Base-by-base conservation (phyloP, 345 rosid genomes). In the Populus euphratica region DNA sequence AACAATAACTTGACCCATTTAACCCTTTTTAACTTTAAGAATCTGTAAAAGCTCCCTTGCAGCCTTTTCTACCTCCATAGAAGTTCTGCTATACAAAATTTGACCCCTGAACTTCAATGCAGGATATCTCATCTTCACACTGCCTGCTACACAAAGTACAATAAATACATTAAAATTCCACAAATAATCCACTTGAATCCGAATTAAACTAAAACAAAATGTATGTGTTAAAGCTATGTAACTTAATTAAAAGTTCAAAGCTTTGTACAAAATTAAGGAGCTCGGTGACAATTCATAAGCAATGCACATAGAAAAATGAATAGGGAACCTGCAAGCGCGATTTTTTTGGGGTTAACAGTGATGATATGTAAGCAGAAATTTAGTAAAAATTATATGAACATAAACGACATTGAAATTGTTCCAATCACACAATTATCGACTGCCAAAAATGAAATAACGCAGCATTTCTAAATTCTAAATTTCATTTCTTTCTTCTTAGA, bases 71-170 rank as follows among this genome's bases (percentile, higher is more conserved):
- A 92, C 97, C 67, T 85, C 92, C 12, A 5, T 35, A 59, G 83
- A 41, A 31, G 91, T 95, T 67, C 84, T 84, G 61, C 91, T 86
- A 72, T 93, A 94, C 69, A 76, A 72, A 68, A 93, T 87, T 29
- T 36, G 76, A 70, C 97, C 98, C 36, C 89, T 86, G 76, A 95
- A 95, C 69, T 82, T 90, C 84, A 95, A 62, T 27, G 86, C 79
- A 41, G 93, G 92, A 74, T 83, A 88, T 66, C 86, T 88, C 83
- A 83, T 72, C 77, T 23, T 85, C 31, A 70, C 38, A 72, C 73
- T 75, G 39, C 67, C 95, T 91, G 87, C 80, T 17, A 36, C 71
- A 68, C 11, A n/a, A 21, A 69, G 41, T 59, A 67, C 16, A 62
- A 82, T 20, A 23, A 68, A 31, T 2, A 8, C 35, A 62, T 17